Base-by-base conservation (phyloP, 129 eudicot genomes). In the Smallanthus sonchifolius region DNA sequence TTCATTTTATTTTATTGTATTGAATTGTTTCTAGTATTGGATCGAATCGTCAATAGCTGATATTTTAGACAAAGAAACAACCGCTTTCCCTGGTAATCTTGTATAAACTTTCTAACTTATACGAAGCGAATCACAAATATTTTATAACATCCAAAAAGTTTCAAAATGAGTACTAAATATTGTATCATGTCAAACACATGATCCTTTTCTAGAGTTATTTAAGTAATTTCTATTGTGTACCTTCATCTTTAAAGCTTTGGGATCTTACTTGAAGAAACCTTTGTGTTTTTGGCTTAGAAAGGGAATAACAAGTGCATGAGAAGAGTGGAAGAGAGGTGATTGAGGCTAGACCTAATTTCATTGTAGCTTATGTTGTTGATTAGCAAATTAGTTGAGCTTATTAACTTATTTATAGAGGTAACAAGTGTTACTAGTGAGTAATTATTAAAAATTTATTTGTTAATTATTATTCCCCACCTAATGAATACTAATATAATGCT, bases 241-340 rank as follows among this genome's bases (percentile, higher is more conserved):
- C 83, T 79, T 79, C 83, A 72, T 72, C 78, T 43, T 32, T 79
- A 72, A 72, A 72, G 78, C 83, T 72, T 79, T 79, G 83, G 74
- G 74, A 72, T 79, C 74, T 79, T 79, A 79, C 73, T 70, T 72
- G 83, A 72, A 79, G 78, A 64, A 72, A 65, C 61, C 55, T 79
- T 39, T 54, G 67, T 64, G 83, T 63, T 72, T 78, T 79, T 52
- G 73, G 68, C 78, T 72, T 78, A 13, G 37, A 70, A 49, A 60
- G 42, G 14, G 67, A 28, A 78, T 44, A 72, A 72, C 39, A 3
- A 64, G 77, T 52, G 73, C 35, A 64, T 43, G 61, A 72, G 37
- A 30, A 52, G 14, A 32, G 72, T 71, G 24, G 20, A 48, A 51
- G 39, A 30, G 72, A 78, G 57, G 34, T 52, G 56, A 24, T n/a